phyloP scores from a whole-genome alignment of 495 filamentous ascomycete species.

The Penicillium roqueforti region DNA sequence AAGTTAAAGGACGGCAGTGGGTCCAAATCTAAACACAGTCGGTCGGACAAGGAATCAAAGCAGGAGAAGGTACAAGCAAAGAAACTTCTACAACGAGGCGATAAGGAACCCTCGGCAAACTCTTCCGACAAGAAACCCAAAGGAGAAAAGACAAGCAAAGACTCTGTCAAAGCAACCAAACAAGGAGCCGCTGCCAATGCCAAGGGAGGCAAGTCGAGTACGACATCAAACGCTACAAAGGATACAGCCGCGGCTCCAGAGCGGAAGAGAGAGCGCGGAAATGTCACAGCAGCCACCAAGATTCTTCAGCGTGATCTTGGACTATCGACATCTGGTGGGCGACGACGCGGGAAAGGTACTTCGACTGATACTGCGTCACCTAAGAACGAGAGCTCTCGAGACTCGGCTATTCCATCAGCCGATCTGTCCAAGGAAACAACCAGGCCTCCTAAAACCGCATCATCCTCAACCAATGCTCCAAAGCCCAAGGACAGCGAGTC shows the following conservation, averaged over 20 bases:
- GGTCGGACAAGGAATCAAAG: constrained; percentile 56
- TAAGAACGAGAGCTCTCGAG: constrained; percentile 25
- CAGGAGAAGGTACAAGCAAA: constrained; percentile 53
- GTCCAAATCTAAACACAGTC: constrained; percentile 55
- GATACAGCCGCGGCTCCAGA: constrained; percentile 37
- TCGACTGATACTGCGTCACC: constrained; percentile 30
- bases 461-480: constrained; percentile 15
- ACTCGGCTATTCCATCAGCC: constrained; percentile 28
- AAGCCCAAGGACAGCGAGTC: constrained; percentile 25
- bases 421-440: constrained; percentile 32
- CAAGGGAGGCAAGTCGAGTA: constrained; percentile 26
- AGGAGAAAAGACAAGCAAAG: constrained; percentile 61
- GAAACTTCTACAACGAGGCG: constrained; percentile 36
- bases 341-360: constrained; percentile 40
- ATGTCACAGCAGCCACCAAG: constrained; percentile 68
- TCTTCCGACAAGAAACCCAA: constrained; percentile 49
- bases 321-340: constrained; percentile 56
- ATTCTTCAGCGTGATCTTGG: constrained; percentile 91
- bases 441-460: constrained; percentile 28
- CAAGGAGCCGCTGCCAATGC: constrained; percentile 48
- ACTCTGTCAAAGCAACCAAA: constrained; percentile 75
- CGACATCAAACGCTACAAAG: constrained; percentile 33
- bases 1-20: constrained; percentile 67
- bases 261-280: constrained; percentile 62
- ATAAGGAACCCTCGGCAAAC: constrained; percentile 42